A percentile compares a stretch with the other conserved stretches of the same genome.
These are phyloP conservation scores for Aspergillus nanangensis DNA, from an alignment of 495 filamentous ascomycete genomes.

Conservation along the genomic window DNA sequence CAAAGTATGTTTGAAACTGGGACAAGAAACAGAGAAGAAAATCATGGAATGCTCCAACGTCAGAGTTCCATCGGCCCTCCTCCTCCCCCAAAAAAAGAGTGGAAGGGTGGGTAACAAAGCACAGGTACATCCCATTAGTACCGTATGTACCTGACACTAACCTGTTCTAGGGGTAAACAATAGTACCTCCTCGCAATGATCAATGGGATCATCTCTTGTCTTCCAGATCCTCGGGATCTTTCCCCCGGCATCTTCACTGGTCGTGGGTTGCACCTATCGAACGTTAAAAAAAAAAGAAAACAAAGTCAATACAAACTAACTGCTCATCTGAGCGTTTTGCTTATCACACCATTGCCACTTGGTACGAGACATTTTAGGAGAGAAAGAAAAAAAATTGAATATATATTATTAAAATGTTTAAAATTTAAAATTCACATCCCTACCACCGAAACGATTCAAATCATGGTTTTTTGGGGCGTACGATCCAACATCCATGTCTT, in stretches of 20 bases:
- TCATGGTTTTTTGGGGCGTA: no score
- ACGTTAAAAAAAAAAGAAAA: conserved; percentile 12
- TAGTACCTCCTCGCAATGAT: conserved; percentile 4
- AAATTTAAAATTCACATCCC: no score
- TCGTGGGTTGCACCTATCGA: conserved; percentile 6
- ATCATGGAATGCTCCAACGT: conserved; percentile 16
- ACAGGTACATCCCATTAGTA: no score
- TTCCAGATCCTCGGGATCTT: conserved; percentile 15
- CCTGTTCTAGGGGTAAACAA: conserved; percentile 2
- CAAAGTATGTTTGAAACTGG: neutral
- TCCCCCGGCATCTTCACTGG: conserved; percentile 4
- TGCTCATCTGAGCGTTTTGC: no score
- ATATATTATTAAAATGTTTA: no score
- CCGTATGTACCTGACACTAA: neutral
- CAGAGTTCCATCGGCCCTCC: conserved; percentile 8
- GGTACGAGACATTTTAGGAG: no score
- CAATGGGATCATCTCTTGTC: conserved; percentile 8
- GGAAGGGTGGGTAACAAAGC: no score
- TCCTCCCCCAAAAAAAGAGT: no score
- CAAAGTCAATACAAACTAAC: neutral
- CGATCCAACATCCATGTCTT: neutral
- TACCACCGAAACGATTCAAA: conserved; percentile 6
- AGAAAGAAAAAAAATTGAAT: no score
- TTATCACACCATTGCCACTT: no score
- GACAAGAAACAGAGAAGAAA: neutral